Evolutionary conservation across 2,329 filamentous ascomycete genomes (phyloP).

Genomic region (Fulvia fulva): DNA sequence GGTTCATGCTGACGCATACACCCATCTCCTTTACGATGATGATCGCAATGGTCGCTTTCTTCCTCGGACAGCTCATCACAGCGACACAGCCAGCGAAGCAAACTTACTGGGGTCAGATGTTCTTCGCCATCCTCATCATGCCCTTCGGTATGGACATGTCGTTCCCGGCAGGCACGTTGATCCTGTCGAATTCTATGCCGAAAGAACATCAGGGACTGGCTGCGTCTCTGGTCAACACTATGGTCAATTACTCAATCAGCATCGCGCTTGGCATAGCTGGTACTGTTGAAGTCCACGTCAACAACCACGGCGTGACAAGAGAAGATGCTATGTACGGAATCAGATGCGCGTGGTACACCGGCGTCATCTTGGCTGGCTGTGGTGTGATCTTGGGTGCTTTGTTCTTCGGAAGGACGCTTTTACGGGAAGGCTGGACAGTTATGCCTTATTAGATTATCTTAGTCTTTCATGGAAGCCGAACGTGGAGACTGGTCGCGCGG

Average conservation of each 20-base stretch:
- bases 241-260: slow-evolving; percentile 65
- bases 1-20: slow-evolving; percentile 37
- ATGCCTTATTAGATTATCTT: slow-evolving; percentile 12
- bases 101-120: slow-evolving; percentile 38
- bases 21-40: slow-evolving; percentile 38
- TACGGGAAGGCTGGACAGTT: slow-evolving; percentile 17
- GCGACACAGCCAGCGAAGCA: slow-evolving; percentile 33
- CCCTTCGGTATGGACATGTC: slow-evolving; percentile 56
- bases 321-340: slow-evolving; percentile 36
- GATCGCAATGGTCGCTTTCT: slow-evolving; percentile 34
- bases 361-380: slow-evolving; percentile 28
- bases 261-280: slow-evolving; percentile 62
- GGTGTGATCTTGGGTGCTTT: slow-evolving; percentile 24
- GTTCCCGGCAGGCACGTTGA: slow-evolving; percentile 59
- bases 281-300: slow-evolving; percentile 53
- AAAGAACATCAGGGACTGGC: slow-evolving; percentile 49
- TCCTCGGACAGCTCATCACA: slow-evolving; percentile 32
- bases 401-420: slow-evolving; percentile 18
- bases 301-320: slow-evolving; percentile 32
- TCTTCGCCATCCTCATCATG: slow-evolving; percentile 31
- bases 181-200: slow-evolving; percentile 52
- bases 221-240: slow-evolving; percentile 56
- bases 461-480: background rate
- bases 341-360: slow-evolving; percentile 39
- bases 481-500: no score